These are phyloP conservation scores for Polytolypa hystricis DNA, from an alignment of 2,329 filamentous ascomycete genomes.

Conservation along the genomic window DNA sequence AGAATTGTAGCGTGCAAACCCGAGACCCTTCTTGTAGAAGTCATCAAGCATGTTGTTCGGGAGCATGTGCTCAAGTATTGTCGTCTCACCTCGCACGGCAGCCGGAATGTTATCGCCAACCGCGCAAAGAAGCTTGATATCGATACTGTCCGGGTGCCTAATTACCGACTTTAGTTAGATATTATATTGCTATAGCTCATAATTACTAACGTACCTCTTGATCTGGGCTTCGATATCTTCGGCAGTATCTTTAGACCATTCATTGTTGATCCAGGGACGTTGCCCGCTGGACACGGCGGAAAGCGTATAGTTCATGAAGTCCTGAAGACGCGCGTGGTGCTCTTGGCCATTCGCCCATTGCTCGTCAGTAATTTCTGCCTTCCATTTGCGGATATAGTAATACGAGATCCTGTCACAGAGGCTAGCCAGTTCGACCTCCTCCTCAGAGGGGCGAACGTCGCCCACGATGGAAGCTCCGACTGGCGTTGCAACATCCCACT, in stretches of 20 bases:
- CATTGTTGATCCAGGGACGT: background rate
- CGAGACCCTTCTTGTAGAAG: slow-evolving; percentile 9
- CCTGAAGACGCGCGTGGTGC: background rate
- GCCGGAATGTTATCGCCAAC: slow-evolving; percentile 22
- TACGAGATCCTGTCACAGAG: too few relatives aligned
- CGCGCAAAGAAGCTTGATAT: slow-evolving; percentile 1
- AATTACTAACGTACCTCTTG: too few relatives aligned
- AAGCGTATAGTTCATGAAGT: background rate
- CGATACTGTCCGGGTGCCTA: too few relatives aligned
- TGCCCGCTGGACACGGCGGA: background rate
- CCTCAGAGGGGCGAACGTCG: too few relatives aligned
- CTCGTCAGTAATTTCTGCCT: background rate
- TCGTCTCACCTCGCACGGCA: slow-evolving; percentile 21
- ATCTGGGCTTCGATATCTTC: too few relatives aligned
- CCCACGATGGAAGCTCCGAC: too few relatives aligned
- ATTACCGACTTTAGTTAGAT: too few relatives aligned
- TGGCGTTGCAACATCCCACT: too few relatives aligned
- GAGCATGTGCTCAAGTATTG: slow-evolving; percentile 20
- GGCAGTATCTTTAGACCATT: too few relatives aligned
- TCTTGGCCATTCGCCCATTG: background rate
- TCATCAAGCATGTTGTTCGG: slow-evolving; percentile 8
- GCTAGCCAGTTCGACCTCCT: too few relatives aligned
- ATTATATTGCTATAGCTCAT: too few relatives aligned
- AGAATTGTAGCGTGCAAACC: slow-evolving; percentile 10
- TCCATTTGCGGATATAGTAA: too few relatives aligned